These are phyloP conservation scores for Trichoderma simmonsii DNA, from an alignment of 2,329 filamentous ascomycete genomes.

Conservation along the genomic window DNA sequence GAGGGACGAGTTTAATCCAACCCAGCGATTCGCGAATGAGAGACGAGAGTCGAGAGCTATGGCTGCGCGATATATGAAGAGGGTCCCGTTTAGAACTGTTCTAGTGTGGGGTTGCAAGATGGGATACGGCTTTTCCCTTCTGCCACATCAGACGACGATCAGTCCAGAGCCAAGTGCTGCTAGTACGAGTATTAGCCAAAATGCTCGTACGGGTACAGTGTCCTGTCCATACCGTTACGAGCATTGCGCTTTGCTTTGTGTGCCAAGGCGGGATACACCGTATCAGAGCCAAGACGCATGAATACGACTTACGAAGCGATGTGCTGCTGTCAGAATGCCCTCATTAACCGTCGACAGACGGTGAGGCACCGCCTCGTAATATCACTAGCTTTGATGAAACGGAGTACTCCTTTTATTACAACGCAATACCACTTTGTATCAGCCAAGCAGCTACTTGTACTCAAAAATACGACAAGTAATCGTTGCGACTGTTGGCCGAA, in stretches of 20 bases:
- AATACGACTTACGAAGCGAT: not conserved
- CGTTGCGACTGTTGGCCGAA: not conserved
- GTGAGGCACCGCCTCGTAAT: not conserved
- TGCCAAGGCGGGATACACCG: not conserved
- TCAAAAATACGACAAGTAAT: not conserved
- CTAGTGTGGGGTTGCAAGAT: not conserved
- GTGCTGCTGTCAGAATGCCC: not conserved
- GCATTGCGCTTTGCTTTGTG: not conserved
- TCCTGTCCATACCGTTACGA: not conserved
- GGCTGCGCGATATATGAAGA: not conserved
- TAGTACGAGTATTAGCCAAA: not conserved
- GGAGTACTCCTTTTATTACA: not conserved
- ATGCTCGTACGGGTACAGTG: not conserved
- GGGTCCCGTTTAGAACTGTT: constrained; percentile 7
- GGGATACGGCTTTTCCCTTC: not conserved
- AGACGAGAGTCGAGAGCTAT: not conserved
- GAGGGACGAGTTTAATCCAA: not conserved
- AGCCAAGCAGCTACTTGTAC: not conserved
- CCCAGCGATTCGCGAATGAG: constrained; percentile 11
- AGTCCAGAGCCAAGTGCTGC: not conserved
- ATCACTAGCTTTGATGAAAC: not conserved
- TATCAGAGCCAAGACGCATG: not conserved
- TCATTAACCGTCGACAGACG: not conserved
- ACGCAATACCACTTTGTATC: not conserved
- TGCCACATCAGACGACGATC: constrained; percentile 10